Conservation (phyloP, 768 basidiomycete species). For the Lentinula boryana region DNA sequence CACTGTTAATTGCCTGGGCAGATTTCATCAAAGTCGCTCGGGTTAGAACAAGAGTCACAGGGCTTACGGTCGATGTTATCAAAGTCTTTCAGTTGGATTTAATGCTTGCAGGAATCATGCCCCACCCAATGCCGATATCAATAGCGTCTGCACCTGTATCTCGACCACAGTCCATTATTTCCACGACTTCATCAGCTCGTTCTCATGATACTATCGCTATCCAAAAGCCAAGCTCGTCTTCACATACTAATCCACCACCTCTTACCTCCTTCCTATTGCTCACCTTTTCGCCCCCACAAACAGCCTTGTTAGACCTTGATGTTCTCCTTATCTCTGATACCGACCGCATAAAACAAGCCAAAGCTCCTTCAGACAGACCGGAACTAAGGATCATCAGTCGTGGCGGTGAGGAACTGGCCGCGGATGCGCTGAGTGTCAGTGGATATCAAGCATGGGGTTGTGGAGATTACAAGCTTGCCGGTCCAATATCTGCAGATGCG, state of each 20-base stretch:
- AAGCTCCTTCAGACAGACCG: conserved; percentile 85
- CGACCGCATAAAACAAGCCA: conserved; percentile 67
- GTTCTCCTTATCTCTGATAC: conserved; percentile 18
- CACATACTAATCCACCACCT: conserved; percentile 10
- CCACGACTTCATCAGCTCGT: background rate
- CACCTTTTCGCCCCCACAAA: conserved; percentile 80
- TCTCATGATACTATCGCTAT: background rate
- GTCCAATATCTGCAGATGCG: conserved; percentile 31
- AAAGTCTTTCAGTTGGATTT: conserved; percentile 91
- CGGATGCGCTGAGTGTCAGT: conserved; percentile 75
- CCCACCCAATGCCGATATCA: conserved; percentile 48
- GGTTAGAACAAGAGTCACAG: conserved; percentile 48
- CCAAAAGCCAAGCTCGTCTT: background rate
- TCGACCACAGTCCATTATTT: conserved; percentile 6
- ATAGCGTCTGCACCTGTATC: conserved; percentile 14
- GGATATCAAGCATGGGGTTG: conserved; percentile 84
- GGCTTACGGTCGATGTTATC: conserved; percentile 78
- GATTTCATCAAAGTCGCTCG: conserved; percentile 88
- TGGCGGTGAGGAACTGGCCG: conserved; percentile 80
- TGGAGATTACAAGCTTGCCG: conserved; percentile 81
- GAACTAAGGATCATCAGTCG: conserved; percentile 90
- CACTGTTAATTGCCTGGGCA: conserved; percentile 90
- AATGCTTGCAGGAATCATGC: conserved; percentile 89
- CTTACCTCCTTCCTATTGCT: conserved; percentile 80
- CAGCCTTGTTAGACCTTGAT: conserved; percentile 51